A percentile compares a stretch with the other conserved stretches of the same genome.
Conservation (phyloP, 805 yeast genomes). For the Yamadazyma paraphyllophila region DNA sequence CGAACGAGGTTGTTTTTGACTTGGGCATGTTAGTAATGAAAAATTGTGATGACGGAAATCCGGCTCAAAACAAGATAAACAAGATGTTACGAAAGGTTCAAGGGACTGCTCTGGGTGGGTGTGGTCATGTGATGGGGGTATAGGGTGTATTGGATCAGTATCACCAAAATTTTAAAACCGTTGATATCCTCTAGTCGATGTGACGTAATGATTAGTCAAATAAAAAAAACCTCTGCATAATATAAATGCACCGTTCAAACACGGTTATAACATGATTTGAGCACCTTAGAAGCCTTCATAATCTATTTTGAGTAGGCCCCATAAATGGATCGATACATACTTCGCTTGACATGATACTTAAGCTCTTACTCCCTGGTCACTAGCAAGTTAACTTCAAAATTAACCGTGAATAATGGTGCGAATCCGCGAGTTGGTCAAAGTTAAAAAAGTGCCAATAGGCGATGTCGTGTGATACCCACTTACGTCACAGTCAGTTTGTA, state of each 20-base stretch:
- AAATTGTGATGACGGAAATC: neutral
- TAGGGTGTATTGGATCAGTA: neutral
- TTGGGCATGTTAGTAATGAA: slow-evolving; percentile 2
- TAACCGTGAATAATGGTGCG: neutral
- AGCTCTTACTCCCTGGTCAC: neutral
- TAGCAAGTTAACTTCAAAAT: neutral
- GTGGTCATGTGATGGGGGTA: neutral
- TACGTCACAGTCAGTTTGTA: neutral
- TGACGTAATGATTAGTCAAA: slow-evolving; percentile 6
- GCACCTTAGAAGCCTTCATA: neutral
- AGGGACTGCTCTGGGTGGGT: neutral
- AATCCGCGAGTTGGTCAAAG: slow-evolving; percentile 1
- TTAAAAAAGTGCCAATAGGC: neutral
- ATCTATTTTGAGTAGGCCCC: neutral
- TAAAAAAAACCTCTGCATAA: slow-evolving; percentile 1
- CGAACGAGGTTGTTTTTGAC: slow-evolving; percentile 49
- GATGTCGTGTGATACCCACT: neutral
- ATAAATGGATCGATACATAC: slow-evolving; percentile 13
- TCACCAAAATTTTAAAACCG: neutral
- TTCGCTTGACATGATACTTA: slow-evolving; percentile 15
- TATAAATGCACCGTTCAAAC: neutral
- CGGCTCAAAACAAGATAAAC: neutral
- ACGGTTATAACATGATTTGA: neutral
- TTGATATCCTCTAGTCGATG: neutral
- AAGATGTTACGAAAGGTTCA: neutral